Conservation (phyloP, 176 grass and related monocot genomes). For the Cenchrus purpureus region DNA sequence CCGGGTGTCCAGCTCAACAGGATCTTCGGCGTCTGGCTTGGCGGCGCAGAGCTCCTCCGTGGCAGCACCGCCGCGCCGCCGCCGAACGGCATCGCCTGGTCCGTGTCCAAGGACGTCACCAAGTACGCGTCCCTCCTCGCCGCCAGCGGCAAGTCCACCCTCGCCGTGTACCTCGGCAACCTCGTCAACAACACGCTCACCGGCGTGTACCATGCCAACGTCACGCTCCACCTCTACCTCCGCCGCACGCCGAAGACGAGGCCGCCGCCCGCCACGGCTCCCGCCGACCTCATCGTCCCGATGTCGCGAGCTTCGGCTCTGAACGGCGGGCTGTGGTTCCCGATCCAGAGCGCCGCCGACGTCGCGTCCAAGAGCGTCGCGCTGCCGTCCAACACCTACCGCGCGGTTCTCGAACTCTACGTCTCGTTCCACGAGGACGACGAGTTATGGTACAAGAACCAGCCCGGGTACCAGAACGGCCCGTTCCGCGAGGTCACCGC, state of each 20-base stretch:
- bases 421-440: slow-evolving; percentile 65
- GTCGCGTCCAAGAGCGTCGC: slow-evolving; percentile 46
- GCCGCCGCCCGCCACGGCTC: not conserved
- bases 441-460: slow-evolving; percentile 82
- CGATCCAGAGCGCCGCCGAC: slow-evolving; percentile 53
- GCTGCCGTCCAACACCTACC: slow-evolving; percentile 67
- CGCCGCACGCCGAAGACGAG: not conserved
- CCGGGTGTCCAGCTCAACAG: slow-evolving; percentile 56
- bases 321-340: slow-evolving; percentile 74
- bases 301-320: slow-evolving; percentile 55
- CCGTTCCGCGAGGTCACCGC: slow-evolving; percentile 68
- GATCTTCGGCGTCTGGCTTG: slow-evolving; percentile 78
- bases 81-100: slow-evolving; percentile 44
- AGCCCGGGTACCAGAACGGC: slow-evolving; percentile 48
- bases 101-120: slow-evolving; percentile 56
- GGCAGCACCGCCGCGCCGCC: slow-evolving; percentile 66
- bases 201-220: slow-evolving; percentile 62
- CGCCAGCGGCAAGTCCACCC: slow-evolving; percentile 37
- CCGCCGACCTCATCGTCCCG: slow-evolving; percentile 63
- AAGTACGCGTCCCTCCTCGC: slow-evolving; percentile 61
- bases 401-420: slow-evolving; percentile 78
- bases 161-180: slow-evolving; percentile 68
- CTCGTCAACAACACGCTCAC: slow-evolving; percentile 52
- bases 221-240: slow-evolving; percentile 62
- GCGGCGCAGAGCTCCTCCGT: slow-evolving; percentile 69